A percentile compares a stretch with the other conserved stretches of the same genome.
Conservation (phyloP, 768 basidiomycete species). For the Lactarius hatsudake region DNA sequence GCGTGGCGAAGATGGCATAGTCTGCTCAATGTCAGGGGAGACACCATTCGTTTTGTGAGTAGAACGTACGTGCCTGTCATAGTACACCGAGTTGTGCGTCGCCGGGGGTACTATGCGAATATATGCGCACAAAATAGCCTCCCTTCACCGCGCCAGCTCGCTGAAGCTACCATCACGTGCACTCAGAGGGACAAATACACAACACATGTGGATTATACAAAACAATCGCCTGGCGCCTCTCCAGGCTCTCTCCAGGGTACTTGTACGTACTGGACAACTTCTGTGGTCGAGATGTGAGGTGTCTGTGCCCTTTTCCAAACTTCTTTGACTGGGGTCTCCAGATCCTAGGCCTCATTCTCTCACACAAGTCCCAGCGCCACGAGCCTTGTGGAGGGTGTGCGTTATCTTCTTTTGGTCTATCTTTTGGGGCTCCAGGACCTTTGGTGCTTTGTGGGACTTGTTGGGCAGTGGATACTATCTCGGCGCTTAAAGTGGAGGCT, state of each 20-base stretch:
- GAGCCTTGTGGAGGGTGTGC: not conserved
- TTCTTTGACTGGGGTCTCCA: not conserved
- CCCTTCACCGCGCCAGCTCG: too few species aligned
- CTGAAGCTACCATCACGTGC: not conserved
- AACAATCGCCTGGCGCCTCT: not conserved
- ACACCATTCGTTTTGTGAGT: not conserved
- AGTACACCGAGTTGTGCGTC: not conserved
- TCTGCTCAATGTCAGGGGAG: slow-evolving; percentile 42
- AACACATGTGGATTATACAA: not conserved
- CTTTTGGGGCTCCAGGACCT: not conserved
- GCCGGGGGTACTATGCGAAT: not conserved
- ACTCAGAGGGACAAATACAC: not conserved
- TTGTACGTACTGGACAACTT: not conserved
- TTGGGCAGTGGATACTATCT: not conserved
- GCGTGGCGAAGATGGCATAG: slow-evolving; percentile 68
- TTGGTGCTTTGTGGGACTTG: not conserved
- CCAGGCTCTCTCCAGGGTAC: not conserved
- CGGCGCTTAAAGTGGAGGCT: not conserved
- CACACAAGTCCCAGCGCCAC: not conserved
- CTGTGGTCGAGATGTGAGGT: too few species aligned
- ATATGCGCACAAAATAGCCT: not conserved
- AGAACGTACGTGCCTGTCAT: slow-evolving; percentile 28
- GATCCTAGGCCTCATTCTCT: not conserved
- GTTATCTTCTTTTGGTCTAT: not conserved
- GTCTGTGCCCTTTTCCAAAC: not conserved